Conservation (phyloP, 805 yeast species). For the Zygosaccharomyces rouxii region DNA sequence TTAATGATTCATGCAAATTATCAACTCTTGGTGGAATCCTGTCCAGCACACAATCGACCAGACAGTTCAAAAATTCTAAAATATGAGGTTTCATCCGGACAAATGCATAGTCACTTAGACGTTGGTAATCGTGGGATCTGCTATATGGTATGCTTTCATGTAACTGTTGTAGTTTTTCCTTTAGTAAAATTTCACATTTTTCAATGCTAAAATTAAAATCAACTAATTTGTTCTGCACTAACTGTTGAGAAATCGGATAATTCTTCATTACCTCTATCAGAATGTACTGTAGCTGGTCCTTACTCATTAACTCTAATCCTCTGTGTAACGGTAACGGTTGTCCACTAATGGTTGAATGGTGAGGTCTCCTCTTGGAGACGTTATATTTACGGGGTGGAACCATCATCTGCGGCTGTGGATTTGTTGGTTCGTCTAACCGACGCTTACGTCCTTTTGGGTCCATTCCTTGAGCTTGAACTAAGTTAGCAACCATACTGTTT, state of each 20-base stretch:
- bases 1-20: slow-evolving; percentile 27
- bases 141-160: slow-evolving; percentile 30
- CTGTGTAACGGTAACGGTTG: slow-evolving; percentile 32
- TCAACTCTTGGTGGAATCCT: slow-evolving; percentile 32
- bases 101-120: slow-evolving; percentile 35
- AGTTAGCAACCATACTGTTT: slow-evolving; percentile 3
- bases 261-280: slow-evolving; percentile 22
- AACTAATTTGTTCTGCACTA: slow-evolving; percentile 13
- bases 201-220: slow-evolving; percentile 22
- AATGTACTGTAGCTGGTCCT: slow-evolving; percentile 26
- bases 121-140: slow-evolving; percentile 18
- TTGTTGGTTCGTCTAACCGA: not conserved
- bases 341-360: slow-evolving; percentile 23
- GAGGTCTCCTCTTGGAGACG: slow-evolving; percentile 19
- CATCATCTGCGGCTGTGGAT: slow-evolving; percentile 4
- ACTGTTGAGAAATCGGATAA: slow-evolving; percentile 28
- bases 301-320: slow-evolving; percentile 33
- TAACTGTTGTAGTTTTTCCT: slow-evolving; percentile 23
- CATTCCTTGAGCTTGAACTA: not conserved
- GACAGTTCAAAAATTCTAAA: slow-evolving; percentile 33
- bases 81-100: slow-evolving; percentile 32
- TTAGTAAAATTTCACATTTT: slow-evolving; percentile 21
- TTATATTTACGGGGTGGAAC: slow-evolving; percentile 6
- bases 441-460: not conserved
- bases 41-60: slow-evolving; percentile 32